Conservation (phyloP, 371 early-diverging fungal species). For the Mucor velutinosus region DNA sequence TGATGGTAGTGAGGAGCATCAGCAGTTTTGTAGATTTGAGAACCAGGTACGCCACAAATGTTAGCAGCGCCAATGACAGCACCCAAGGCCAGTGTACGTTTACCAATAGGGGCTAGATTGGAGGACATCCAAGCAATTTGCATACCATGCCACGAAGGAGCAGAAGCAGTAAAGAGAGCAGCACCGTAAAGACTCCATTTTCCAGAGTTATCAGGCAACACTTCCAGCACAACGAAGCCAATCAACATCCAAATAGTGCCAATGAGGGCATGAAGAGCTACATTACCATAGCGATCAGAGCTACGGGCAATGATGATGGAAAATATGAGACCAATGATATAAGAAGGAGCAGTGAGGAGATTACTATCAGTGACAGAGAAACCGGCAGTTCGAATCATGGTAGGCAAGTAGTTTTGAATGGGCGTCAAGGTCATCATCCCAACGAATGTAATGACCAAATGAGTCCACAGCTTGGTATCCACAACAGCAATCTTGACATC, state of each 20-base stretch:
- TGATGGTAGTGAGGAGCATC: conserved; percentile 44
- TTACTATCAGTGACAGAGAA: conserved; percentile 53
- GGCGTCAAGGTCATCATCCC: conserved; percentile 48
- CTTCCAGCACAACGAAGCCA: conserved; percentile 44
- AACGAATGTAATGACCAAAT: conserved; percentile 42
- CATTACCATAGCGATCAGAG: conserved; percentile 46
- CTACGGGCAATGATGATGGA: conserved; percentile 49
- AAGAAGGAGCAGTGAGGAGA: conserved; percentile 55
- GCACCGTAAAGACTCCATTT: conserved; percentile 41
- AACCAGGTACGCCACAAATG: conserved; percentile 30
- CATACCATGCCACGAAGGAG: conserved; percentile 53
- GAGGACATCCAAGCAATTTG: conserved; percentile 39
- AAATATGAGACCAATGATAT: conserved; percentile 42
- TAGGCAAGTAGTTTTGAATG: conserved; percentile 52
- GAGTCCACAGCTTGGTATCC: conserved; percentile 49
- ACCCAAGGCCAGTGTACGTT: conserved; percentile 29
- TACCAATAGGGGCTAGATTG: conserved; percentile 28
- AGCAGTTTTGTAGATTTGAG: conserved; percentile 26
- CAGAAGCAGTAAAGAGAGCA: conserved; percentile 16
- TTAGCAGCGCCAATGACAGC: conserved; percentile 34
- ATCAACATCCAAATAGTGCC: conserved; percentile 39
- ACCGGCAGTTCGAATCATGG: conserved; percentile 52
- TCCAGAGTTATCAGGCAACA: conserved; percentile 40
- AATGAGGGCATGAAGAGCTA: conserved; percentile 49
- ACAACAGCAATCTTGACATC: conserved; percentile 37